Percentiles rank a stretch among this genome's conserved stretches.
These are phyloP conservation scores for Eucalyptus sp. DNA, from an alignment of 345 rosid species.

Conservation along the genomic window DNA sequence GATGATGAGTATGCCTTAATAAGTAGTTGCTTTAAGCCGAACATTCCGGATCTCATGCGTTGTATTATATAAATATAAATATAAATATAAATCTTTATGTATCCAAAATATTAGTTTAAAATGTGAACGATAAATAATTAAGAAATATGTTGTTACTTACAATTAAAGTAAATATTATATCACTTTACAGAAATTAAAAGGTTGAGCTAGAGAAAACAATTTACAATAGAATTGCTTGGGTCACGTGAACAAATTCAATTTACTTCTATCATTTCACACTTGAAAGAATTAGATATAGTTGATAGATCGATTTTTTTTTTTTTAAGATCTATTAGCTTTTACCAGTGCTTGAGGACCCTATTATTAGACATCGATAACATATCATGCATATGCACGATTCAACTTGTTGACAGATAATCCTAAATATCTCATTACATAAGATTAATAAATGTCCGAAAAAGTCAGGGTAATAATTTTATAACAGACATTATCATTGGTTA, in stretches of 20 bases:
- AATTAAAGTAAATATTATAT: background rate
- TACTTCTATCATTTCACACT: background rate
- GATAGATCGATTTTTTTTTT: background rate
- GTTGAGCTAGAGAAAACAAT: background rate
- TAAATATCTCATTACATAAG: background rate
- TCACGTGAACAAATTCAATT: background rate
- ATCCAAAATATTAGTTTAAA: background rate
- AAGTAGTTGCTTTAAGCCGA: background rate
- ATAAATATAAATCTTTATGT: background rate
- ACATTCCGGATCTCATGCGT: background rate
- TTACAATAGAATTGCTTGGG: background rate
- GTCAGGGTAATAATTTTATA: fast-evolving
- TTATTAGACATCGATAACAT: background rate
- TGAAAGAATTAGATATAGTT: background rate
- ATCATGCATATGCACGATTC: background rate
- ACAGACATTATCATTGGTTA: no score
- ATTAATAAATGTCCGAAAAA: background rate
- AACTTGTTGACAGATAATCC: background rate
- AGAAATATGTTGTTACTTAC: background rate
- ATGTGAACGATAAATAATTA: background rate
- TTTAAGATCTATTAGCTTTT: background rate
- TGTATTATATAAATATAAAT: background rate
- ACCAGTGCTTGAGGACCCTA: fast-evolving
- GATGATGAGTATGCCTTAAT: background rate
- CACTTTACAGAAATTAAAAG: background rate